A percentile compares a stretch with the other conserved stretches of the same genome.
phyloP scores from a whole-genome alignment of 2,329 filamentous ascomycete genomes.

The Colletotrichum sp. region DNA sequence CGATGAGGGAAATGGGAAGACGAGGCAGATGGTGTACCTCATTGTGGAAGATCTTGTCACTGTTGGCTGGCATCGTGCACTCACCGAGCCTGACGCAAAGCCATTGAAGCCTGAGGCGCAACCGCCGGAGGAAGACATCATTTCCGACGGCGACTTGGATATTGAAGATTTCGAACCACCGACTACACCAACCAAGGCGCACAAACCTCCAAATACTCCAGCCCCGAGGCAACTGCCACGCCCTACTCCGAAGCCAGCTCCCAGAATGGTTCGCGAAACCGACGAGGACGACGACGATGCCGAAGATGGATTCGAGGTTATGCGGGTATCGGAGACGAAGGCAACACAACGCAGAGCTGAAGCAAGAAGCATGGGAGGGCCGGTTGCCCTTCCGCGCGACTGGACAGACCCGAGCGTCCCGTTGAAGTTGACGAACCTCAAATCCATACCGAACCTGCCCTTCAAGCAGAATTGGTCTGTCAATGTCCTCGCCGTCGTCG shows the following conservation, averaged over 20 bases:
- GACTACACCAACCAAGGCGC: background rate
- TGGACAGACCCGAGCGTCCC: conserved; percentile 47
- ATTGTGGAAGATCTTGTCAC: conserved; percentile 49
- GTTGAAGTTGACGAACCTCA: conserved; percentile 57
- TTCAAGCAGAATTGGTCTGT: conserved; percentile 65
- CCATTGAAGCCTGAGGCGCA: background rate
- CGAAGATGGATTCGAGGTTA: conserved; percentile 37
- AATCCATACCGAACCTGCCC: conserved; percentile 55
- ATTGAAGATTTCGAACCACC: background rate
- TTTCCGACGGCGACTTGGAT: conserved; percentile 19
- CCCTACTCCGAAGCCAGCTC: background rate
- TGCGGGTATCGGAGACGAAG: conserved; percentile 28
- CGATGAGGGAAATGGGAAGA: background rate
- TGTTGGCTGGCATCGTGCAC: conserved; percentile 49
- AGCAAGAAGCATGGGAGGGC: conserved; percentile 4
- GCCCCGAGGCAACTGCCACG: background rate
- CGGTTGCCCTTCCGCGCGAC: conserved; percentile 44
- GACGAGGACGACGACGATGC: conserved; percentile 26
- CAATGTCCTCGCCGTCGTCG: conserved; percentile 58
- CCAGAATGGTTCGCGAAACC: background rate
- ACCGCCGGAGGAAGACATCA: background rate
- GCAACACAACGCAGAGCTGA: background rate
- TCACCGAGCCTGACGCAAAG: background rate
- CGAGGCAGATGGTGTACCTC: conserved; percentile 45
- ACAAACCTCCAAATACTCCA: background rate